Evolutionary conservation across 2,329 filamentous ascomycete genomes (phyloP), one percentile per base, ranked within the genome.

Genomic region (Arthrobotrys entomopaga): DNA sequence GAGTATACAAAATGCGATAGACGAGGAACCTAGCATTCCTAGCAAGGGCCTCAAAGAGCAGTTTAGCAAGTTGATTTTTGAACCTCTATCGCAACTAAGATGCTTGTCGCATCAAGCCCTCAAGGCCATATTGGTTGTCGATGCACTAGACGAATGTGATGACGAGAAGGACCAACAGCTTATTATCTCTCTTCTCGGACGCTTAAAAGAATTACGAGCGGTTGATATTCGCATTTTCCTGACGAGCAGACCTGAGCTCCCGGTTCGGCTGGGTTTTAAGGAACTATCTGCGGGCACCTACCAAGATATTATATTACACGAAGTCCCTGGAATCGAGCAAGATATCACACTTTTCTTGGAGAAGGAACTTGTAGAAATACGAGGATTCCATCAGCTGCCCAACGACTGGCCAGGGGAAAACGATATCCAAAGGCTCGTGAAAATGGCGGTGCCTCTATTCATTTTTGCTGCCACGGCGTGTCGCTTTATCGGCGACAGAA

Each of bases 161-260:
- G 59, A 53, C 3, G 79, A 82, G 2, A 61, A 77, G 0, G 79
- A 83, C 46, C 75, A 81, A 11, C 53, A 54, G 49, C 5, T 60
- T 5, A 79, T 83, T n/a, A 78, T 83, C 42, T 19, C 76, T 2
- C 77, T 81, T 11, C 82, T 29, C 46, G 72, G 13, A 65, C 77
- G 10, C 0, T 8, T 65, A 10, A 65, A 49, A 10, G 42, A 8
- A 7, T 77, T 34, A 66, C 29, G 56, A 76, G 66, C 29, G 29
- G 77, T 15, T 59, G 52, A 22, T 50, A 56, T 69, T 8, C 80
- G 78, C 54, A 60, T 82, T 1, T 83, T 85, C 26, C 16, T 85
- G 0, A 84, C 83, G 0, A 84, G 83, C 49, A 79, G 83, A 10
- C 83, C 83, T 81, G 65, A 84, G 20, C 61, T 82, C 0, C 79